These are phyloP conservation scores for Debaryomyces tyrocola DNA, from an alignment of 805 yeast genomes.

Conservation along the genomic window DNA sequence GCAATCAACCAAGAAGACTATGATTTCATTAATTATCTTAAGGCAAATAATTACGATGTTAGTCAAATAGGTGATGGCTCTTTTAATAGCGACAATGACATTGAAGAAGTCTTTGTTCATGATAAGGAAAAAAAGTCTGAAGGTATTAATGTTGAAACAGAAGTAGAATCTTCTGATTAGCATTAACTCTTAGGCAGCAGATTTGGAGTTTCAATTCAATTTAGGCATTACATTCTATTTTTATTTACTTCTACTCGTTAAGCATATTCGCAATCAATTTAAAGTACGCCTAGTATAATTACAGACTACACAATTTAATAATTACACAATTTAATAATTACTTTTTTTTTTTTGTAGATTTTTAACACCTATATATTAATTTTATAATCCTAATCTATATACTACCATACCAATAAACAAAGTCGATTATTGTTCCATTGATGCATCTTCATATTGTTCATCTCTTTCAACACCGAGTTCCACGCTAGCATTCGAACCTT, in stretches of 20 bases:
- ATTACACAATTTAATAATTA: too few relatives aligned
- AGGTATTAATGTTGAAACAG: background rate
- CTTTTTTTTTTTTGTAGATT: too few relatives aligned
- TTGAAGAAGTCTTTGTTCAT: conserved; percentile 2
- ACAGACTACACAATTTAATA: too few relatives aligned
- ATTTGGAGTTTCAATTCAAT: too few relatives aligned
- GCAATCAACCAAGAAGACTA: conserved; percentile 78
- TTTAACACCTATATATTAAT: too few relatives aligned
- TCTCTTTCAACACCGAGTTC: background rate
- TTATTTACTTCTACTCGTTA: too few relatives aligned
- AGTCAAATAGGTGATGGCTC: conserved; percentile 49
- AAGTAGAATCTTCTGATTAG: conserved; percentile 3
- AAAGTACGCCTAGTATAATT: too few relatives aligned
- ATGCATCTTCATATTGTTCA: conserved; percentile 13
- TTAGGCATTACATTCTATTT: too few relatives aligned
- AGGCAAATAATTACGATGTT: conserved; percentile 68
- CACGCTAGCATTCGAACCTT: background rate
- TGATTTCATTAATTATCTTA: conserved; percentile 66
- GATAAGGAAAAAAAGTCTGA: conserved; percentile 1
- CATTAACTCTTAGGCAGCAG: too few relatives aligned
- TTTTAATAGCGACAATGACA: conserved; percentile 6
- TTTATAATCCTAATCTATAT: too few relatives aligned
- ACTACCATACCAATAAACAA: too few relatives aligned
- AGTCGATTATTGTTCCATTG: conserved; percentile 7
- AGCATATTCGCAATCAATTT: too few relatives aligned